phyloP scores from a whole-genome alignment of 2,329 filamentous ascomycete species.

The Canariomyces notabilis region DNA sequence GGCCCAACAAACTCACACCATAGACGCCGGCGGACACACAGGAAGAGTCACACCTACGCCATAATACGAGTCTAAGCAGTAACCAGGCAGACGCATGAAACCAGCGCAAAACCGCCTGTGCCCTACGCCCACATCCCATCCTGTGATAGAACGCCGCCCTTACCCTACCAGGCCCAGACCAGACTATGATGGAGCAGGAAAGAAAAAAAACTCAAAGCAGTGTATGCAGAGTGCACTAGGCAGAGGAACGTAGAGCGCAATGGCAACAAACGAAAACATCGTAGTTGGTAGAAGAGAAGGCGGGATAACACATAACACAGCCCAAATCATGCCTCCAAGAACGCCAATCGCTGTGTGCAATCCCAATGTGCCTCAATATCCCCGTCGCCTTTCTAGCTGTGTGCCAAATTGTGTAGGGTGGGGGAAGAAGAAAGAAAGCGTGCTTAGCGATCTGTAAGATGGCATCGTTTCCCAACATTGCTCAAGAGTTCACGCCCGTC shows the following conservation, averaged over 20 bases:
- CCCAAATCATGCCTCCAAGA: conserved; percentile 6
- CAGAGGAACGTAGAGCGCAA: background rate
- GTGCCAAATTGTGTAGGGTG: background rate
- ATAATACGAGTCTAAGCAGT: too few species aligned
- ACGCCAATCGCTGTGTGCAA: conserved; percentile 19
- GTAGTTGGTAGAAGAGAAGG: background rate
- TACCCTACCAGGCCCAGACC: too few species aligned
- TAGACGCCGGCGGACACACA: too few species aligned
- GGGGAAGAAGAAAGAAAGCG: conserved; percentile 2
- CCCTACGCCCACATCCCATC: too few species aligned
- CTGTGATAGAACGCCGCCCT: too few species aligned
- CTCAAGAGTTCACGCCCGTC: too few species aligned
- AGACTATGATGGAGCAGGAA: too few species aligned
- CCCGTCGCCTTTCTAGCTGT: background rate
- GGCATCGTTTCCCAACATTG: background rate
- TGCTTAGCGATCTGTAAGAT: background rate
- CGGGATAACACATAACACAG: background rate
- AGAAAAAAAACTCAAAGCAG: too few species aligned
- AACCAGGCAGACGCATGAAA: too few species aligned
- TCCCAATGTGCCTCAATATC: conserved; percentile 2
- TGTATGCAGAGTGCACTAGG: background rate
- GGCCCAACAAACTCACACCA: too few species aligned
- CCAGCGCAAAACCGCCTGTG: too few species aligned
- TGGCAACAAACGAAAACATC: background rate
- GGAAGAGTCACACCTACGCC: too few species aligned